Evolutionary conservation across 2,329 filamentous ascomycete species (phyloP), one percentile per base, ranked within the genome.

Genomic region (Setomelanomma holmii): DNA sequence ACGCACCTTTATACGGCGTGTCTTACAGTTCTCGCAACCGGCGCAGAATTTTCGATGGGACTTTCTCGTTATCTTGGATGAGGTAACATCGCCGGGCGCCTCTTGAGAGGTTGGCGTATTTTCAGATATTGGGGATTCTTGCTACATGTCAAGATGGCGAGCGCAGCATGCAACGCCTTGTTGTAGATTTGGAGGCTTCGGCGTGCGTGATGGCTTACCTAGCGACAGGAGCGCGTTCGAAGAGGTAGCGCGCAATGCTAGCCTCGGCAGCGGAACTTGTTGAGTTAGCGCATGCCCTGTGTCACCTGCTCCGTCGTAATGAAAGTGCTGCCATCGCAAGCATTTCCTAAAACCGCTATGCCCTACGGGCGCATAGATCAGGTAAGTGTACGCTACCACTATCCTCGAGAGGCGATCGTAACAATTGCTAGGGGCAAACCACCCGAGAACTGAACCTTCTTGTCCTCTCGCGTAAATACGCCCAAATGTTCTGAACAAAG

Each of bases 21-120:
- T 51, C 34, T 70, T 70, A 46, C 67, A 70, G 22, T 66, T 64
- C 42, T 58, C 60, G 47, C 67, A 70, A 16, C 67, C 67, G 44
- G 57, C 61, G 23, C 67, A 58, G 17, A 64, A 69, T 42, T 70
- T 69, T 24, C 62, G 59, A 56, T 70, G 67, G 17, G 66, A 56
- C 22, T 56, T 58, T 35, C 63, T 39, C 38, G 63, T 61, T 45
- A 62, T 60, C 47, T 59, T 63, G 19, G 43, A 54, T 1, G 50
- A 22, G 4, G 43, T 44, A 10, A 42, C 41, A 12, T 56, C 56
- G n/a, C 33, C 35, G 17, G n/a, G 24, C 4, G 16, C 33, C 14
- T 49, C 45, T 49, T 44, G 46, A 1, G 46, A 47, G 34, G 21
- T 49, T 35, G 40, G 46, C 16, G 27, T 54, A 22, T 2, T 35